phyloP scores from a whole-genome alignment of 2,329 filamentous ascomycete species.

The Fusarium penzigii region DNA sequence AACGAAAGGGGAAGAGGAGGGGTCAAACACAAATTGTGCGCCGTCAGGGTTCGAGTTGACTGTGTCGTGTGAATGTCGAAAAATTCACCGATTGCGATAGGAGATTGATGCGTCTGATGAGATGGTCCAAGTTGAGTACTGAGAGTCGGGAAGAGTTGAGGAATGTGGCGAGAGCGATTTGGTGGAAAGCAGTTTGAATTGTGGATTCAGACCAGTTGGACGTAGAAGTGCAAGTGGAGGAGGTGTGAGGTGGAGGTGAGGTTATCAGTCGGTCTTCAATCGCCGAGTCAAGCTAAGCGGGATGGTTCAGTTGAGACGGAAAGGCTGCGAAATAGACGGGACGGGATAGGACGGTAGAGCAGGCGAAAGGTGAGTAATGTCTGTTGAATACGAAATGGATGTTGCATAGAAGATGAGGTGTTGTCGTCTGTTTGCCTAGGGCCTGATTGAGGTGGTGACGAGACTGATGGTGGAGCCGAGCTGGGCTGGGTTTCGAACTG shows the following conservation, averaged over 20 bases:
- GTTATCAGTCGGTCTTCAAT: conserved; percentile 2
- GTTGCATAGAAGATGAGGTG: conserved; percentile 19
- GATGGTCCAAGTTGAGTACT: neutral
- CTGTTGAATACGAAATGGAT: conserved; percentile 11
- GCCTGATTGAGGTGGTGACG: conserved; percentile 11
- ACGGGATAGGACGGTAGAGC: conserved; percentile 3
- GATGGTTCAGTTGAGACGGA: neutral
- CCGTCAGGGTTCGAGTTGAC: neutral
- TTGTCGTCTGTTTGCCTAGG: neutral
- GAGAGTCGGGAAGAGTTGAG: neutral
- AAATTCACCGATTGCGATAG: neutral
- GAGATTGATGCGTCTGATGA: neutral
- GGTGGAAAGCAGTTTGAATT: neutral
- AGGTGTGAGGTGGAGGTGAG: neutral
- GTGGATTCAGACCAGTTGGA: conserved; percentile 5
- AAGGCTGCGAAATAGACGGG: conserved; percentile 6
- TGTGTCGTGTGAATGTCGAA: neutral
- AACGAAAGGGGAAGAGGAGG: conserved; percentile 5
- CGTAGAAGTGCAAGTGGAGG: conserved; percentile 3
- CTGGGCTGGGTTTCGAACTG: conserved; percentile 6
- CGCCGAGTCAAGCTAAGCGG: conserved; percentile 6
- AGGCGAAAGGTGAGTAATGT: conserved; percentile 5
- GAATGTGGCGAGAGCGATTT: neutral
- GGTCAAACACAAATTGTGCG: neutral
- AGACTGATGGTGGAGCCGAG: conserved; percentile 24